Base-by-base conservation (phyloP, 2,329 filamentous ascomycete genomes). In the Cadophora sp. region DNA sequence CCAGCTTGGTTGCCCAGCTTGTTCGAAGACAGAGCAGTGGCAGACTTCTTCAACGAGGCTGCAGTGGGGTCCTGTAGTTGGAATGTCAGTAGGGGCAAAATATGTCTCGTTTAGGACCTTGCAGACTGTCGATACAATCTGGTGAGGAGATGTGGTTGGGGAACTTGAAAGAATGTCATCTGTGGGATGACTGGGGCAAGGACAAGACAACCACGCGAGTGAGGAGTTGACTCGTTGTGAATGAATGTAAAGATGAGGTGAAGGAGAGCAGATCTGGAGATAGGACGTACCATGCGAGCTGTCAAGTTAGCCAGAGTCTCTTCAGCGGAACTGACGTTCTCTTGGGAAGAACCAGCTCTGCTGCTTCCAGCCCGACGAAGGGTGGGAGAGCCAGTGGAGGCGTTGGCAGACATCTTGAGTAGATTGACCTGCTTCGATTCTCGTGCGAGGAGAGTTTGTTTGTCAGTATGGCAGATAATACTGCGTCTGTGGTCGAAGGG, bases 1-100 rank as follows among this genome's bases (percentile, higher is more conserved):
- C 76, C 79, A 39, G 72, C 79, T 76, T 87, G 85, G 66, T 88
- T 88, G 65, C 80, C 81, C 71, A 88, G 76, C 73, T 85, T 88
- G 59, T 83, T 85, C 5, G 85, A 82, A 33, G 82, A 77, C 70
- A 89, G 79, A 47, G 81, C 80, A 45, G 80, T 78, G 36, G 83
- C 77, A 50, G 76, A 76, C 62, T 76, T 77, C 71, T 78, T 78
- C 61, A 77, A 68, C 20, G 71, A 71, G 64, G 63, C 60, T 55
- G 69, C 47, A 62, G 36, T 24, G 24, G 71, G 64, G 48, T 64
- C 63, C 58, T 75, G 70, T 48, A 55, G 14, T 51, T 50, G 22
- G 41, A 66, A 60, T 22, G 65, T 72, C 65, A 74, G 65, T 70
- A 59, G 56, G 27, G 48, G 51, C 47, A 36, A 45, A 45, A 60